Evolutionary conservation across 2,329 filamentous ascomycete genomes (phyloP).

Genomic region (Ceratocystis cacaofunesta): DNA sequence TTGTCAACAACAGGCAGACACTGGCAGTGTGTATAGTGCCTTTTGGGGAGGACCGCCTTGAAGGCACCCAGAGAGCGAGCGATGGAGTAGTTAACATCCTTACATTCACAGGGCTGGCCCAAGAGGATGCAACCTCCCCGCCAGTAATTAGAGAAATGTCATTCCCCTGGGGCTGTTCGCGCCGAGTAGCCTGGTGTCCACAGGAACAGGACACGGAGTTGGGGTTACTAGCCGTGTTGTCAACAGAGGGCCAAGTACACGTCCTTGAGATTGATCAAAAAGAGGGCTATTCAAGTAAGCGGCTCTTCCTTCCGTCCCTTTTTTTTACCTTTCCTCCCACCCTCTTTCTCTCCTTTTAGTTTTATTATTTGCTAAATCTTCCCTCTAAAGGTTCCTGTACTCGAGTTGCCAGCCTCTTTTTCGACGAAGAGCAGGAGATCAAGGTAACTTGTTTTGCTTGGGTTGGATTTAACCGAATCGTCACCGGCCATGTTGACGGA

Average conservation of each 20-base stretch:
- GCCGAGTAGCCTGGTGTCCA: conserved; percentile 40
- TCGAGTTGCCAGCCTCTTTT: conserved; percentile 31
- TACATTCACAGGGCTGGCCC: conserved; percentile 28
- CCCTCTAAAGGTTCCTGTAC: conserved; percentile 26
- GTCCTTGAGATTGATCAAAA: conserved; percentile 30
- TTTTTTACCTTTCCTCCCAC: not conserved
- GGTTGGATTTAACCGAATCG: conserved; percentile 40
- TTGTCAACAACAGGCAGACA: conserved; percentile 27
- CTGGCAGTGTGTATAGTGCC: conserved; percentile 39
- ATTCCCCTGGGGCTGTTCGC: conserved; percentile 36
- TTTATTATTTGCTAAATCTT: conserved; percentile 18
- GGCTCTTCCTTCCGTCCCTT: not conserved
- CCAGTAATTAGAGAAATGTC: conserved; percentile 32
- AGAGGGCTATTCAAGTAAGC: conserved; percentile 20
- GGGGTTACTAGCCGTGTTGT: conserved; percentile 35
- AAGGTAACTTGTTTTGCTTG: conserved; percentile 40
- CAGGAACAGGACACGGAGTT: conserved; percentile 25
- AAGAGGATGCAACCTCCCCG: conserved; percentile 22
- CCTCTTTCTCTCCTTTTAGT: not conserved
- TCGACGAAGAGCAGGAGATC: conserved; percentile 33
- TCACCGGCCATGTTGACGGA: conserved; percentile 41
- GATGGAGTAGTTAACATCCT: conserved; percentile 39
- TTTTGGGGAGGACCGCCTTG: conserved; percentile 33
- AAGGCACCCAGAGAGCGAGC: conserved; percentile 26
- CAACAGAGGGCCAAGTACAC: conserved; percentile 35